Evolutionary conservation across 1,284 basidiomycete genomes (phyloP).

Genomic region (Tilletia horrida): DNA sequence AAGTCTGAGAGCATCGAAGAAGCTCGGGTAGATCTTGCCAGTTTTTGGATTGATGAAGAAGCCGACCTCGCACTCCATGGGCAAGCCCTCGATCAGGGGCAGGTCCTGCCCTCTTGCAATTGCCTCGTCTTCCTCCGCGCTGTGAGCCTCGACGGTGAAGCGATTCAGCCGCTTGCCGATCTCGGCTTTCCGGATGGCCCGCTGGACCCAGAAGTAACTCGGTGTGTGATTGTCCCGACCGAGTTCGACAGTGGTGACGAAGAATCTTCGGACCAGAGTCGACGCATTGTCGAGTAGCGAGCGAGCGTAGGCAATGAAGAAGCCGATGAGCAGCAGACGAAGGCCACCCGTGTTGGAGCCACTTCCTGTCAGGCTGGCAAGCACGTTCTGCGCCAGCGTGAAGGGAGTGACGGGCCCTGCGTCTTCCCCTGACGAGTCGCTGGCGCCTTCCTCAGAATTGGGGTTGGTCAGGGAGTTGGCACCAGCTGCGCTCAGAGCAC

Average conservation of each 20-base stretch:
- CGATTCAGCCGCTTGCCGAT: not conserved
- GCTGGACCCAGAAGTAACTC: conserved; percentile 9
- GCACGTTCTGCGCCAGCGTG: not conserved
- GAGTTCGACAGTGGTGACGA: conserved; percentile 17
- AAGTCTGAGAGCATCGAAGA: conserved; percentile 5
- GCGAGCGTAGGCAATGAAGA: conserved; percentile 11
- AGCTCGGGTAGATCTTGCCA: conserved; percentile 4
- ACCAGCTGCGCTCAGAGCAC: not conserved
- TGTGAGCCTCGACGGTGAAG: conserved; percentile 4
- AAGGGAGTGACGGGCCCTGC: too few relatives aligned
- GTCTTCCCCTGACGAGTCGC: too few relatives aligned
- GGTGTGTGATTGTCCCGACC: not conserved
- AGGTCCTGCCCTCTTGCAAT: conserved; percentile 7
- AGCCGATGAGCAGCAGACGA: conserved; percentile 11
- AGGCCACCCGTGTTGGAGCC: not conserved
- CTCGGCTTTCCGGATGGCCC: not conserved
- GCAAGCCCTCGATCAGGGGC: not conserved
- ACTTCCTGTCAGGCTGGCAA: not conserved
- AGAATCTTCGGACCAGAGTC: conserved; percentile 1
- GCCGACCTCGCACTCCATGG: not conserved
- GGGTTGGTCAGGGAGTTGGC: not conserved
- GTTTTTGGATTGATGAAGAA: conserved; percentile 8
- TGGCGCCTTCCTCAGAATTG: not conserved
- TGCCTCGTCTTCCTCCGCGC: not conserved
- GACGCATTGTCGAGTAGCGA: conserved; percentile 10